phyloP scores from a whole-genome alignment of 345 rosid genomes.

The Noccaea bulbosa region DNA sequence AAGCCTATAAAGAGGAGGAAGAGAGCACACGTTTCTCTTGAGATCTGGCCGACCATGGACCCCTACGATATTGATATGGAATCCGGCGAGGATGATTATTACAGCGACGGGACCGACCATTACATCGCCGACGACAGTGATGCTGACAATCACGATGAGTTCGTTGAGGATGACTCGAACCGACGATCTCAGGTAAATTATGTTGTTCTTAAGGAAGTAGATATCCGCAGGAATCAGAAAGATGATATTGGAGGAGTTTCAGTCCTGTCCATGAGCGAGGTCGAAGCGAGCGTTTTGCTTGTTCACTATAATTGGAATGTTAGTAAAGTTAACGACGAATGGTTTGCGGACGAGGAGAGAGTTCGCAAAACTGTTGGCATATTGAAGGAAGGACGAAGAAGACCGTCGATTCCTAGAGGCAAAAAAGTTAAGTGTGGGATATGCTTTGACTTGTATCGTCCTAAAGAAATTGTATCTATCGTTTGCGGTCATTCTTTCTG shows the following conservation, averaged over 20 bases:
- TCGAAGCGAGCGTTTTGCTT: constrained; percentile 11
- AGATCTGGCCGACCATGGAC: neutral
- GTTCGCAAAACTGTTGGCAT: constrained; percentile 11
- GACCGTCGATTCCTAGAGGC: neutral
- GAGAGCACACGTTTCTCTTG: too few species aligned
- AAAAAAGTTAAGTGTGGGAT: constrained; percentile 15
- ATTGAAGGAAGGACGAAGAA: neutral
- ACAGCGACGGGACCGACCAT: neutral
- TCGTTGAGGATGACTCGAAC: neutral
- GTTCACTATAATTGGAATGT: constrained; percentile 15
- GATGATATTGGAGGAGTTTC: constrained; percentile 8
- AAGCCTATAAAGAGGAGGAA: neutral
- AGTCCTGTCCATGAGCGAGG: constrained; percentile 6
- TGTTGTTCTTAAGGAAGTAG: constrained; percentile 20
- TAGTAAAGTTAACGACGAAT: constrained; percentile 19
- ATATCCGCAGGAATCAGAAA: constrained; percentile 9
- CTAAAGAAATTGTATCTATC: neutral
- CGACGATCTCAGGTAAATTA: neutral
- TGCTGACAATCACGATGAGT: neutral
- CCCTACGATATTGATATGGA: constrained; percentile 1
- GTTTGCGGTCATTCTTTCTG: constrained; percentile 20
- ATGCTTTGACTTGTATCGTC: neutral
- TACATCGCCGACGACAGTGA: neutral
- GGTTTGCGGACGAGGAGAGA: constrained; percentile 27
- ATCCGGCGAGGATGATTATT: neutral